These are phyloP conservation scores for Aspergillus brasiliensis DNA, from an alignment of 2,329 filamentous ascomycete species.

Conservation along the genomic window DNA sequence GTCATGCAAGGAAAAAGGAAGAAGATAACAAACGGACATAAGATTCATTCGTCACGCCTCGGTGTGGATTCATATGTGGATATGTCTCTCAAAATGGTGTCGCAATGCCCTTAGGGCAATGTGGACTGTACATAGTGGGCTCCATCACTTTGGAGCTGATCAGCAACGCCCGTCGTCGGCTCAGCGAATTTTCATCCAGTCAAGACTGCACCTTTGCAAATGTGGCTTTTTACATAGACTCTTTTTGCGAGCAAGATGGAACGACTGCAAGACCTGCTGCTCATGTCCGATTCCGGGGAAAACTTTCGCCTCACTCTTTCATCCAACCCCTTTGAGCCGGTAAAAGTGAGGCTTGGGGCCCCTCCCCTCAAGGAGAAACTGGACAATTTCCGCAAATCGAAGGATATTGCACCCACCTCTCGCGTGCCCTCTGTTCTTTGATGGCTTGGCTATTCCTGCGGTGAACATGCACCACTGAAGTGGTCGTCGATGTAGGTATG, in stretches of 20 bases:
- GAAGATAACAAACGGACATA: constrained; percentile 8
- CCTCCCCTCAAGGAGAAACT: constrained; percentile 14
- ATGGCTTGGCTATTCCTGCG: constrained; percentile 16
- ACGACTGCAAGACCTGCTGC: constrained; percentile 14
- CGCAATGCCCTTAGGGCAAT: constrained; percentile 5
- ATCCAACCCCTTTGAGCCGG: constrained; percentile 33
- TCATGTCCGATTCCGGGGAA: constrained; percentile 27
- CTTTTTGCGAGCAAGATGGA: constrained; percentile 14
- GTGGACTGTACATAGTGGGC: constrained; percentile 1
- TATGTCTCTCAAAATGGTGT: neutral
- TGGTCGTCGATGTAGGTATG: constrained; percentile 17
- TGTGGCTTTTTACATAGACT: constrained; percentile 9
- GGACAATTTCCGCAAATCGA: constrained; percentile 21
- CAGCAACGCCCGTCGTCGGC: constrained; percentile 11
- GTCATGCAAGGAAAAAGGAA: constrained; percentile 13
- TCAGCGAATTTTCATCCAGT: constrained; percentile 8
- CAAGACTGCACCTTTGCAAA: constrained; percentile 13
- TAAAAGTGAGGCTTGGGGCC: constrained; percentile 31
- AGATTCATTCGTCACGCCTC: neutral
- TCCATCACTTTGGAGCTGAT: constrained; percentile 14
- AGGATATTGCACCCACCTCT: constrained; percentile 10
- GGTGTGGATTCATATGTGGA: constrained; percentile 1
- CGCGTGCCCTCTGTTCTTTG: constrained; percentile 12
- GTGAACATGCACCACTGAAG: constrained; percentile 20
- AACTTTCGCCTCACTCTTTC: constrained; percentile 39